Evolutionary conservation across 345 rosid genomes (phyloP).

Genomic region (Populus nigra): DNA sequence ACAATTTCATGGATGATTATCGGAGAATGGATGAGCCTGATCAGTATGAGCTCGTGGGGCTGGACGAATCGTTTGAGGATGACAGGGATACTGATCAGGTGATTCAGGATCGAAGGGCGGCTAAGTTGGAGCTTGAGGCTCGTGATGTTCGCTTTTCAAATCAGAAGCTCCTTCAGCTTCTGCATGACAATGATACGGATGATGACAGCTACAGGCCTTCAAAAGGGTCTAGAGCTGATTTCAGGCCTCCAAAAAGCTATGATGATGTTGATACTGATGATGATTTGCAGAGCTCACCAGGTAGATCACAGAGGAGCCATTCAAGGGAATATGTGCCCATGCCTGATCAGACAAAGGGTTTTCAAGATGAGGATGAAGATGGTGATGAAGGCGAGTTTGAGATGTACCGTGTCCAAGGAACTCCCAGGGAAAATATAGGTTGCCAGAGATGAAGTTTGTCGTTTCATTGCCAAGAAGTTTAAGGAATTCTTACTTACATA

Average conservation of each 20-base stretch:
- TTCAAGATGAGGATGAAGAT: conserved; percentile 70
- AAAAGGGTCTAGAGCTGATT: conserved; percentile 74
- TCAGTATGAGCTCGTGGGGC: conserved; percentile 65
- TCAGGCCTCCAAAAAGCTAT: conserved; percentile 49
- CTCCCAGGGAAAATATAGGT: conserved; percentile 82
- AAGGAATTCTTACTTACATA: conserved; percentile 79
- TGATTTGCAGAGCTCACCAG: conserved; percentile 74
- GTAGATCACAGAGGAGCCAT: conserved; percentile 52
- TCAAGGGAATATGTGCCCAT: conserved; percentile 77
- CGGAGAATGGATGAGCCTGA: conserved; percentile 58
- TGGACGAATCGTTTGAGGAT: conserved; percentile 80
- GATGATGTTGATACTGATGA: conserved; percentile 80
- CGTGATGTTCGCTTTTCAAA: conserved; percentile 49
- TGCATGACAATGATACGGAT: conserved; percentile 82
- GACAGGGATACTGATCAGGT: conserved; percentile 76
- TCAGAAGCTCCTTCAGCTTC: conserved; percentile 89
- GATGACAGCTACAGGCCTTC: conserved; percentile 84
- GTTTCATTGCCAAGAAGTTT: conserved; percentile 80
- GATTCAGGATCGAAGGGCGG: conserved; percentile 73
- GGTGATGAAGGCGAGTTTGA: conserved; percentile 82
- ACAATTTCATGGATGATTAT: conserved; percentile 40
- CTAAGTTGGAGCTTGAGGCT: conserved; percentile 66
- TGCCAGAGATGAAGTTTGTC: conserved; percentile 90
- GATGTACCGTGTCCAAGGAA: conserved; percentile 93
- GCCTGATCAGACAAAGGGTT: conserved; percentile 87